Percentiles rank a stretch among this genome's conserved stretches.
These are phyloP conservation scores for Chlamydomonas sphaeroides DNA, from an alignment of 139 green algal genomes.

Conservation along the genomic window DNA sequence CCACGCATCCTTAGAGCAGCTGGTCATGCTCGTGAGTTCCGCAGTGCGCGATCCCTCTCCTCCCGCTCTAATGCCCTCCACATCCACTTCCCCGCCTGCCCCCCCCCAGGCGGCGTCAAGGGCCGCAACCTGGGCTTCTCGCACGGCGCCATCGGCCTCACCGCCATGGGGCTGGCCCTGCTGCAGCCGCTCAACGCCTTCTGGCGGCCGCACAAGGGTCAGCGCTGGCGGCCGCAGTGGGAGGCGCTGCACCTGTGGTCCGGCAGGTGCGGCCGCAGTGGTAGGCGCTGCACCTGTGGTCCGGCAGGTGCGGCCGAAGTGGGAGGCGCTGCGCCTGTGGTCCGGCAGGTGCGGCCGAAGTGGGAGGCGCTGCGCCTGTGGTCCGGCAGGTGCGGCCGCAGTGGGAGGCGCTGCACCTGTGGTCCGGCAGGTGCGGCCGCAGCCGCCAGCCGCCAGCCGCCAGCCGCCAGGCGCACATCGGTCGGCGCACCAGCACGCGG, in stretches of 20 bases:
- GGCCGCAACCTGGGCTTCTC: constrained; percentile 7
- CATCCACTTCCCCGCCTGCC: no score
- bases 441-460: no score
- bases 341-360: not conserved
- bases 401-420: no score
- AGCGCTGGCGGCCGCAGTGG: not conserved
- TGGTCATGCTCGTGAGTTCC: no score
- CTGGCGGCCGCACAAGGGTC: constrained; percentile 1
- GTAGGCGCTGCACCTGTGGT: not conserved
- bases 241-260: constrained; percentile 1
- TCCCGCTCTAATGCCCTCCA: no score
- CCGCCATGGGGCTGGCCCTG: not conserved
- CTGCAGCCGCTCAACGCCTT: not conserved
- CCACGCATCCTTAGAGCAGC: no score
- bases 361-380: not conserved
- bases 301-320: not conserved
- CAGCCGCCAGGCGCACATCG: no score
- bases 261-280: not conserved
- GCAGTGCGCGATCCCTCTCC: no score
- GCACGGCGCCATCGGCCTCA: not conserved
- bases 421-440: no score
- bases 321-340: not conserved
- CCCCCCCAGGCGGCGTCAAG: not conserved
- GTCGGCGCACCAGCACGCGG: no score
- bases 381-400: not conserved